These are phyloP conservation scores for Nitzschia sp. DNA, from an alignment of 108 stramenopile genomes.

Conservation along the genomic window DNA sequence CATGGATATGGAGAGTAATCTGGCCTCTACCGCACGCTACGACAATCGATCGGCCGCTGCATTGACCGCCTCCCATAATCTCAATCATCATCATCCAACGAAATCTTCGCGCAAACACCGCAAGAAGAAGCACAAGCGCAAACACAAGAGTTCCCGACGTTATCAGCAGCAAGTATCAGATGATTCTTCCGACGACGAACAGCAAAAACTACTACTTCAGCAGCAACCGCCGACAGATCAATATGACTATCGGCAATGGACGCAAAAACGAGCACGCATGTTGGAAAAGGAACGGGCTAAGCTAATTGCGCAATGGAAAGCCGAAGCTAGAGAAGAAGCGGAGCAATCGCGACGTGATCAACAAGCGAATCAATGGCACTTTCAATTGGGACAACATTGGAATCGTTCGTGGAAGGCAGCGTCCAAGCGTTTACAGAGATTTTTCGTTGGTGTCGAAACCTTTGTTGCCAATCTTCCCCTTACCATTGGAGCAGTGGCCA, in stretches of 20 bases:
- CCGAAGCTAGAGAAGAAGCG: constrained; percentile 36
- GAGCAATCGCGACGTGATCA: constrained; percentile 19
- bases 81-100: neutral
- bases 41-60: neutral
- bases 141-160: constrained; percentile 5
- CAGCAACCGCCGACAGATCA: neutral
- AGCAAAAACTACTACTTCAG: constrained; percentile 6
- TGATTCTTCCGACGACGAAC: constrained; percentile 16
- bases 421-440: constrained; percentile 1
- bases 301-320: constrained; percentile 56
- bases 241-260: constrained; percentile 42
- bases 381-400: constrained; percentile 14
- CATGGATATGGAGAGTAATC: neutral
- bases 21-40: neutral
- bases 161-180: neutral
- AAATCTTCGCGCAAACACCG: constrained; percentile 3
- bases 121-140: constrained; percentile 12
- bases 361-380: constrained; percentile 36
- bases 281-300: constrained; percentile 44
- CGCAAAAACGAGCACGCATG: constrained; percentile 31
- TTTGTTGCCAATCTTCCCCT: constrained; percentile 77
- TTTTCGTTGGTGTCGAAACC: constrained; percentile 47
- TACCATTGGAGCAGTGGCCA: constrained; percentile 71
- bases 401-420: neutral
- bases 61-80: neutral